These are phyloP conservation scores for Lichina pygmaea DNA, from an alignment of 495 filamentous ascomycete species.

Conservation along the genomic window DNA sequence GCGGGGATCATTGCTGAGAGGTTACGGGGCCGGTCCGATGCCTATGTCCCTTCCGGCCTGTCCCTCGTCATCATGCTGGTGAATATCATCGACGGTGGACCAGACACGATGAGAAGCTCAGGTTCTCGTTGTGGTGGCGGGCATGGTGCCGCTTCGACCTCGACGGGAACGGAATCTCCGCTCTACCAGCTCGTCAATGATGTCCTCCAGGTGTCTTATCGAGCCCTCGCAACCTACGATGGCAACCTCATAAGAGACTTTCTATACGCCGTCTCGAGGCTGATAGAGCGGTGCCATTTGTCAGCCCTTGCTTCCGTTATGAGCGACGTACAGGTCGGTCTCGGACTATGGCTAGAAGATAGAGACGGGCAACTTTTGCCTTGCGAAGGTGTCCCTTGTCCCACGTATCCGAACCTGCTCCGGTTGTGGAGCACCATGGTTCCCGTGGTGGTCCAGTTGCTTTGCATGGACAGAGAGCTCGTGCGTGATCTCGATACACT, in stretches of 20 bases:
- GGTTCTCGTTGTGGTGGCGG: too few species aligned
- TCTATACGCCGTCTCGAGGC: conserved; percentile 9
- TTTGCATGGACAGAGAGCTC: background rate
- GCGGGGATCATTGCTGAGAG: too few species aligned
- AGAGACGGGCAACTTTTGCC: conserved; percentile 9
- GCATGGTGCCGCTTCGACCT: too few species aligned
- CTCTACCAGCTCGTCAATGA: conserved; percentile 26
- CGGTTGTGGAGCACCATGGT: background rate
- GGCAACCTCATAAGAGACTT: conserved; percentile 7
- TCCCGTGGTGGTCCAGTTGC: background rate
- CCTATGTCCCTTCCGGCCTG: too few species aligned
- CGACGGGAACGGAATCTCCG: conserved; percentile 2
- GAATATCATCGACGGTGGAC: too few species aligned
- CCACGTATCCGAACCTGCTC: background rate
- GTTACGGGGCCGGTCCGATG: too few species aligned
- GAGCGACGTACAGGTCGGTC: conserved; percentile 27
- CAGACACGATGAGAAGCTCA: too few species aligned
- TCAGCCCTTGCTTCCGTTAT: conserved; percentile 13
- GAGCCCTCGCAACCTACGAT: conserved; percentile 3
- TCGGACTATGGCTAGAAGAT: conserved; percentile 35
- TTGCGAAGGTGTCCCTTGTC: too few species aligned
- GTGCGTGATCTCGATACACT: background rate
- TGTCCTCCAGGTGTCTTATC: conserved; percentile 20
- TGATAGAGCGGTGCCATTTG: conserved; percentile 13
- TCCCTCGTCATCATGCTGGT: too few species aligned